These are phyloP conservation scores for Teratosphaeria gauchensis DNA, from an alignment of 2,329 filamentous ascomycete genomes.

Conservation along the genomic window DNA sequence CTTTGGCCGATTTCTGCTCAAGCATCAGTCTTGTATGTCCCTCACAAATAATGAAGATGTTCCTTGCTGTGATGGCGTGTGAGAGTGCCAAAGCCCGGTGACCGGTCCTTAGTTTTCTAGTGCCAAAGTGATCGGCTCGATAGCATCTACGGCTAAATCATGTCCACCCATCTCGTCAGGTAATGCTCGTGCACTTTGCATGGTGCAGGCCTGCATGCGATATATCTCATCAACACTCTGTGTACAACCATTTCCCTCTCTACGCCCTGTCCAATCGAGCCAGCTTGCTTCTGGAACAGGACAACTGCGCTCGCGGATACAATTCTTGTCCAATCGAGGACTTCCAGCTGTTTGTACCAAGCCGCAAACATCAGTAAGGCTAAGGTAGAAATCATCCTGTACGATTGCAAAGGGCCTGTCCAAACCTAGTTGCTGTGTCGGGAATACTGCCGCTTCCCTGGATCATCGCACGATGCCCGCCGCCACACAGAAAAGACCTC, in stretches of 20 bases:
- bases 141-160: background rate
- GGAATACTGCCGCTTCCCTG: background rate
- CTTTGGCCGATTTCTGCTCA: background rate
- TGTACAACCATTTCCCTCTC: background rate
- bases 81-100: background rate
- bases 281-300: no score
- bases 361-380: background rate
- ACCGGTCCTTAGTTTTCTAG: no score
- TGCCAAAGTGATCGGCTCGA: background rate
- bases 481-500: constrained; percentile 32
- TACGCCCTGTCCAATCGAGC: background rate
- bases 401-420: background rate
- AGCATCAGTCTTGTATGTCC: background rate
- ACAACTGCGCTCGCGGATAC: no score
- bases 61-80: background rate
- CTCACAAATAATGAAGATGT: background rate
- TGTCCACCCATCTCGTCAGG: background rate
- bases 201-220: background rate
- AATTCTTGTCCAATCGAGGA: background rate
- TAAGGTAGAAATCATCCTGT: no score
- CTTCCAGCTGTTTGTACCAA: background rate
- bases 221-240: background rate
- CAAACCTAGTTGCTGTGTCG: no score
- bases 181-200: background rate
- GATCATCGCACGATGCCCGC: constrained; percentile 16